These are phyloP conservation scores for Aspergillus candidus DNA, from an alignment of 2,329 filamentous ascomycete species.

Conservation along the genomic window DNA sequence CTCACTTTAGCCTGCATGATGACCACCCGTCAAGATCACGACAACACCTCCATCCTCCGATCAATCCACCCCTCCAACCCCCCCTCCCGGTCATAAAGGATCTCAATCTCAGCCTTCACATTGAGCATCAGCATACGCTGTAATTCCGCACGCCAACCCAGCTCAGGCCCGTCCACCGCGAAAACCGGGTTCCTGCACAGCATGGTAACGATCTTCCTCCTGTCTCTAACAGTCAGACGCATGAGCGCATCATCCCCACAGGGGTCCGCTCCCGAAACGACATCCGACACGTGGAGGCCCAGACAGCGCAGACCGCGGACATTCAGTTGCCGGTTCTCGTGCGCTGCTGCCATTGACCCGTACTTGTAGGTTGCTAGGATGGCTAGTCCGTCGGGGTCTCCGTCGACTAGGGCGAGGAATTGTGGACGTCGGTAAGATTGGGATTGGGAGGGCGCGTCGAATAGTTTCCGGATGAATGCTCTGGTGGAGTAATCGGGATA, in stretches of 20 bases:
- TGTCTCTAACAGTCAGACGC: constrained; percentile 48
- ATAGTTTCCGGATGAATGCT: constrained; percentile 46
- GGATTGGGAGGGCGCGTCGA: constrained; percentile 23
- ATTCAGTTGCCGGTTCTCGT: constrained; percentile 46
- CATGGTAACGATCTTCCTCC: constrained; percentile 51
- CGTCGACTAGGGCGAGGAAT: constrained; percentile 53
- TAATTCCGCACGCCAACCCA: constrained; percentile 46
- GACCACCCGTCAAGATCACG: background rate
- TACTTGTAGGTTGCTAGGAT: constrained; percentile 60
- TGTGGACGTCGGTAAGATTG: constrained; percentile 25
- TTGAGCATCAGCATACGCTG: constrained; percentile 59
- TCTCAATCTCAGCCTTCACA: constrained; percentile 57
- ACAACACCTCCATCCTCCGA: constrained; percentile 22
- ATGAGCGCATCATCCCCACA: constrained; percentile 32
- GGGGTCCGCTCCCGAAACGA: constrained; percentile 24
- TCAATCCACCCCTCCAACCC: constrained; percentile 43
- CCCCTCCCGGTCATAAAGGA: constrained; percentile 40
- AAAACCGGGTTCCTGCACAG: constrained; percentile 41
- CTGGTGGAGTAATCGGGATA: constrained; percentile 58
- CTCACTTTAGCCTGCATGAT: no score
- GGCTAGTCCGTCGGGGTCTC: constrained; percentile 57
- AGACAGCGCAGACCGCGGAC: constrained; percentile 50
- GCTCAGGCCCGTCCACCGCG: constrained; percentile 40
- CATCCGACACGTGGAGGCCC: constrained; percentile 46
- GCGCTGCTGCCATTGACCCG: constrained; percentile 51